A percentile compares a stretch with the other conserved stretches of the same genome.
Evolutionary conservation across 106 monocot genomes (phyloP).

Genomic region (Amphibolis antarctica): DNA sequence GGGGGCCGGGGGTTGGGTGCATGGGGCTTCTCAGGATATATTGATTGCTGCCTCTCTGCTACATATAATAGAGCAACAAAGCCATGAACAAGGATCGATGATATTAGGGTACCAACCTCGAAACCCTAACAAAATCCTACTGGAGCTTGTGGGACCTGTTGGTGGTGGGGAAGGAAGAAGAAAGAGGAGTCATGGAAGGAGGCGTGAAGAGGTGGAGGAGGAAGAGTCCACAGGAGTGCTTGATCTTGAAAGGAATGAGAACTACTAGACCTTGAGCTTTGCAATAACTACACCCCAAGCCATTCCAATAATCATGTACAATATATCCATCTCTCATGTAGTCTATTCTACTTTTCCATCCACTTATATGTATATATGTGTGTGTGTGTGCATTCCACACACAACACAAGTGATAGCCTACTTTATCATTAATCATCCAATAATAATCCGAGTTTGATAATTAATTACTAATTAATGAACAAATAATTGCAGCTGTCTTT

Average conservation of each 20-base stretch:
- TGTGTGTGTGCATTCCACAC: too few species aligned
- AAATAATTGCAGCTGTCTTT: too few species aligned
- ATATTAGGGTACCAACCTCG: background rate
- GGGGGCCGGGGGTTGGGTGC: background rate
- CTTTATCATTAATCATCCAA: too few species aligned
- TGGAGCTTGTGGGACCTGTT: background rate
- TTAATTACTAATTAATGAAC: too few species aligned
- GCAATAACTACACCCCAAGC: background rate
- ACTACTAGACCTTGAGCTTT: constrained; percentile 7
- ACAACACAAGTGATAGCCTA: background rate
- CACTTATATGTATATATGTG: too few species aligned
- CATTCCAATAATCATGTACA: background rate
- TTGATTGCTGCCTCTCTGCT: constrained; percentile 14
- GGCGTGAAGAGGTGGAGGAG: background rate
- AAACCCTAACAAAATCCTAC: background rate
- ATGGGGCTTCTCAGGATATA: constrained; percentile 18
- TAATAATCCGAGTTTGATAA: too few species aligned
- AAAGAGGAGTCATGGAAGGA: too few species aligned
- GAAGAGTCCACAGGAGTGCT: constrained; percentile 40
- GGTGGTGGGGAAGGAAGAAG: background rate
- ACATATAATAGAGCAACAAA: background rate
- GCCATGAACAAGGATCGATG: background rate
- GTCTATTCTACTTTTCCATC: too few species aligned
- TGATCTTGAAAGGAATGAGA: constrained; percentile 30
- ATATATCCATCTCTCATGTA: too few species aligned